phyloP scores from a whole-genome alignment of 805 yeast species.

The Barnettozyma californica region DNA sequence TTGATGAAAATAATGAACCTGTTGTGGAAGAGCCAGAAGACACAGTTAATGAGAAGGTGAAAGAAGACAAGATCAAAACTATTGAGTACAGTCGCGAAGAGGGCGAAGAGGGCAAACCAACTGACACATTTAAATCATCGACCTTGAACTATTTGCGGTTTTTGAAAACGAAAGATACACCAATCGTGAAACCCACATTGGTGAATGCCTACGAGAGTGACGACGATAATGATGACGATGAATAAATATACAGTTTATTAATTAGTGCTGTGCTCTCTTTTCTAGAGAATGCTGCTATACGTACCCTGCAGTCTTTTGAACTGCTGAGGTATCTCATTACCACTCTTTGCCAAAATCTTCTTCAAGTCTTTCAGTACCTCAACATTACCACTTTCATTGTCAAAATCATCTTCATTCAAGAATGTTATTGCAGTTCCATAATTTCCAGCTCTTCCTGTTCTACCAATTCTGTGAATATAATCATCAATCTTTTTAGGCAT shows the following conservation, averaged over 20 bases:
- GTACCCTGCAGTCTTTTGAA: constrained; percentile 13
- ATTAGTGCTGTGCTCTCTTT: not conserved
- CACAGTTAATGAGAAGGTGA: constrained; percentile 22
- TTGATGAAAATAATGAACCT: constrained; percentile 8
- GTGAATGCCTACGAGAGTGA: constrained; percentile 8
- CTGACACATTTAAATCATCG: not conserved
- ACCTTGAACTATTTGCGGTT: constrained; percentile 1
- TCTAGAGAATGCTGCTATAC: constrained; percentile 10
- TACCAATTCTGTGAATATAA: constrained; percentile 88
- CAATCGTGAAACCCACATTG: not conserved
- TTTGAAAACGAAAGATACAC: not conserved
- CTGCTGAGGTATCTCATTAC: constrained; percentile 19
- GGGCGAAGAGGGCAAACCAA: not conserved
- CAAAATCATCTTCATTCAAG: constrained; percentile 56
- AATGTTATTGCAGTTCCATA: constrained; percentile 74
- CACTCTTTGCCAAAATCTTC: constrained; percentile 18
- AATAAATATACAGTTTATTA: not conserved
- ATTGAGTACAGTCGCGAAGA: not conserved
- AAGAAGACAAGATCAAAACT: constrained; percentile 6
- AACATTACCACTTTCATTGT: constrained; percentile 36
- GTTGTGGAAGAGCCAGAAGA: constrained; percentile 25
- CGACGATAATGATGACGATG: constrained; percentile 1
- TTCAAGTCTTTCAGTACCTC: constrained; percentile 18
- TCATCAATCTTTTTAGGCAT: constrained; percentile 76
- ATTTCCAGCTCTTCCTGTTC: constrained; percentile 95